A percentile compares a stretch with the other conserved stretches of the same genome.
phyloP scores from a whole-genome alignment of 2,329 filamentous ascomycete genomes.

The Aspergillus novoparasiticus region DNA sequence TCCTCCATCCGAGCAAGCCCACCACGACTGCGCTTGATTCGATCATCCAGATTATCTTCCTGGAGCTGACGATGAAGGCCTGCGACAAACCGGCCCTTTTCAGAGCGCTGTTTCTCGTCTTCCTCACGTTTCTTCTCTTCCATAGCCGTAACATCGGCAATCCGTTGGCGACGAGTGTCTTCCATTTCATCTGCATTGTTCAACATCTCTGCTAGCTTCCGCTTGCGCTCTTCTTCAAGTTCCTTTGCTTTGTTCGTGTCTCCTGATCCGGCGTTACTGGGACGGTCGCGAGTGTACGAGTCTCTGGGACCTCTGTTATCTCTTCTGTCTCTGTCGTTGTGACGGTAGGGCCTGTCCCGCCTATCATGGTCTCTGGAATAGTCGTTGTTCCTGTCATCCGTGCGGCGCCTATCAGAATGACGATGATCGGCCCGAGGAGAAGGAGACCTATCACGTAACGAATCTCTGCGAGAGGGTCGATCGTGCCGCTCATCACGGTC shows the following conservation, averaged over 20 bases:
- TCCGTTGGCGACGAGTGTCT: slow-evolving; percentile 66
- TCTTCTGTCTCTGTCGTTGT: slow-evolving; percentile 17
- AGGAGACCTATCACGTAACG: slow-evolving; percentile 25
- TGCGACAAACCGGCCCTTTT: slow-evolving; percentile 38
- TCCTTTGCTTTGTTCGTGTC: slow-evolving; percentile 25
- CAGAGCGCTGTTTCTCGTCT: slow-evolving; percentile 57
- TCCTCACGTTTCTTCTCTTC: slow-evolving; percentile 67
- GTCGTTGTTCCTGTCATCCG: slow-evolving; percentile 15
- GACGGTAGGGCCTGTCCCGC: slow-evolving; percentile 2
- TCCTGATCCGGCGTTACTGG: slow-evolving; percentile 7
- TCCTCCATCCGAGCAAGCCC: slow-evolving; percentile 34
- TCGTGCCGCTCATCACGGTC: slow-evolving; percentile 29
- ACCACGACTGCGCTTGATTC: slow-evolving; percentile 37
- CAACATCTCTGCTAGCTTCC: slow-evolving; percentile 73
- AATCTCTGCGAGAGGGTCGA: slow-evolving; percentile 23
- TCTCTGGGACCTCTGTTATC: slow-evolving; percentile 24
- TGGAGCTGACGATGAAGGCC: slow-evolving; percentile 36
- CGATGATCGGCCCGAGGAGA: slow-evolving; percentile 22
- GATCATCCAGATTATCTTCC: slow-evolving; percentile 39
- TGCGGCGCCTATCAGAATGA: slow-evolving; percentile 14
- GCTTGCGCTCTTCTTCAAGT: slow-evolving; percentile 34
- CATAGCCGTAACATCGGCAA: slow-evolving; percentile 66
- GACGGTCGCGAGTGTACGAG: slow-evolving; percentile 20
- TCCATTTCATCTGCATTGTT: slow-evolving; percentile 70
- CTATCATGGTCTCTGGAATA: slow-evolving; percentile 14